phyloP scores from a whole-genome alignment of 1,284 basidiomycete species.

The Schizophyllum commune region DNA sequence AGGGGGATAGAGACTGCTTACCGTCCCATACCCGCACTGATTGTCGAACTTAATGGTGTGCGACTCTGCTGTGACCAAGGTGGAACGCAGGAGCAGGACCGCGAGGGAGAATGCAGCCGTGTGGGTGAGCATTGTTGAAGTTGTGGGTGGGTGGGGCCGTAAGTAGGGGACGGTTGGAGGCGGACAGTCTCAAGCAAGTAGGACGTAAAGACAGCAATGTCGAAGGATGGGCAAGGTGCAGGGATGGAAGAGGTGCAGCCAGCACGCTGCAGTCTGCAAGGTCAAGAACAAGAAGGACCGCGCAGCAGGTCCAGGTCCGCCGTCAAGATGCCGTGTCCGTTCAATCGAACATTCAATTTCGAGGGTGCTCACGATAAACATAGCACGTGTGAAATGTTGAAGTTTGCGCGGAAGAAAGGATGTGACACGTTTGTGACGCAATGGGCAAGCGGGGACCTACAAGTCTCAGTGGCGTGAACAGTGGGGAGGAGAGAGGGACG shows the following conservation, averaged over 20 bases:
- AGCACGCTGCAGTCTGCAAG: not conserved
- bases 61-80: not conserved
- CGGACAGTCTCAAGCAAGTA: no score
- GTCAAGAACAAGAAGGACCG: not conserved
- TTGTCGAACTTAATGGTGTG: constrained; percentile 8
- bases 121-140: not conserved
- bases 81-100: not conserved
- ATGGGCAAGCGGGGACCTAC: no score
- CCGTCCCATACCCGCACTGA: constrained; percentile 2
- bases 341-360: no score
- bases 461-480: no score
- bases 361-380: not conserved
- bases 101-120: not conserved
- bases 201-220: not conserved
- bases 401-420: not conserved
- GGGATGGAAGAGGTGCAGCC: not conserved
- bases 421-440: not conserved
- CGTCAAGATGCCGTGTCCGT: no score
- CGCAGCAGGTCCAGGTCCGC: no score
- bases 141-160: not conserved
- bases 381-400: not conserved
- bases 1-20: not conserved
- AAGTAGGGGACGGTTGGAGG: no score
- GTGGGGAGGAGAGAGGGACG: no score
- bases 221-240: not conserved